Conservation (phyloP, 1,139 yeast genomes). For the Entelexis paramagnoliae region DNA sequence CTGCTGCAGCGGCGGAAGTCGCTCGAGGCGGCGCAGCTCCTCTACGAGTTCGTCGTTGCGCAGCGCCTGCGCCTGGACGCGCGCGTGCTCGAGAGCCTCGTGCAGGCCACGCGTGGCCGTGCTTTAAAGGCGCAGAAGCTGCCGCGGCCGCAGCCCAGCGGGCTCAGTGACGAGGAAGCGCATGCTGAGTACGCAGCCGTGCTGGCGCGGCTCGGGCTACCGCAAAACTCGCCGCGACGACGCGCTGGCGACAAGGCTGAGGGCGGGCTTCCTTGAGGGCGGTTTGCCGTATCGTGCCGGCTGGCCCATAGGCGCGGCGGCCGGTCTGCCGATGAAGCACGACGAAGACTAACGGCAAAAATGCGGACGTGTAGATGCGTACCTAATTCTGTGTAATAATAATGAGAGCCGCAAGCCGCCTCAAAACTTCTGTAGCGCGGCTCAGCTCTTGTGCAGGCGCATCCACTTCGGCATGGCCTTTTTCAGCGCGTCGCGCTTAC, state of each 20-base stretch:
- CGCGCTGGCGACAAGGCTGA: no score
- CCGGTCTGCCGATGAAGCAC: no score
- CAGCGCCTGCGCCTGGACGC: conserved; percentile 2
- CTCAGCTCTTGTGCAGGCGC: conserved; percentile 19
- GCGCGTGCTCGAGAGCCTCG: conserved; percentile 3
- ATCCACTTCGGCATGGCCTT: conserved; percentile 24
- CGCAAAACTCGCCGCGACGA: no score
- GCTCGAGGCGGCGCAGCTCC: neutral
- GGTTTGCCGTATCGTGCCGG: no score
- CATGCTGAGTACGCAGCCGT: neutral
- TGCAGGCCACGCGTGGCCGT: neutral
- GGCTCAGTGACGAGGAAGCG: neutral
- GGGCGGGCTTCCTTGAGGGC: no score
- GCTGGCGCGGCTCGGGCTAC: neutral
- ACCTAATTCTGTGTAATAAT: no score
- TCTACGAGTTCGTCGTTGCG: conserved; percentile 1
- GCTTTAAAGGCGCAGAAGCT: neutral
- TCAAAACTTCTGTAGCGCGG: no score
- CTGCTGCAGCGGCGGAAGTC: neutral
- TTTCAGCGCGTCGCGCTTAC: conserved; percentile 2
- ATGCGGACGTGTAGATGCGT: no score
- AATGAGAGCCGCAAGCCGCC: no score
- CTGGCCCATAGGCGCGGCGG: no score
- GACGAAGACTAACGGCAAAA: no score
- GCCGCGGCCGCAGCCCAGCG: neutral